Percentiles rank a stretch among this genome's conserved stretches.
Evolutionary conservation across 2,329 filamentous ascomycete species (phyloP).

Genomic region (Fusarium sp.): DNA sequence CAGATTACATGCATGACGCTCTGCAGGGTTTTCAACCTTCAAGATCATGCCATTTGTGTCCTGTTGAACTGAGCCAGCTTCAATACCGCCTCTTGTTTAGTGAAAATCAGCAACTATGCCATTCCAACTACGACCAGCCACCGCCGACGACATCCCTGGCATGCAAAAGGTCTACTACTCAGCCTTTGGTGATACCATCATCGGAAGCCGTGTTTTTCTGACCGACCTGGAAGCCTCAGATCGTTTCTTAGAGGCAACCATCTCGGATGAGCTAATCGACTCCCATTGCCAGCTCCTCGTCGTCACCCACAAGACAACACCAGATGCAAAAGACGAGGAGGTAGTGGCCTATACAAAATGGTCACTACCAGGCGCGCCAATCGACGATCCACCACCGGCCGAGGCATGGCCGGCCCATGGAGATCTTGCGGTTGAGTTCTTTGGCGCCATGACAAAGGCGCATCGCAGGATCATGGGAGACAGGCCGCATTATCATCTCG

Average conservation of each 20-base stretch:
- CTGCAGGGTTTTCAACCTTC: background rate
- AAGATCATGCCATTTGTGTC: background rate
- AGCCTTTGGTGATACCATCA: conserved; percentile 55
- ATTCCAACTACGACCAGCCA: conserved; percentile 53
- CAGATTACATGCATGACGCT: conserved; percentile 4
- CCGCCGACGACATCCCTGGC: conserved; percentile 52
- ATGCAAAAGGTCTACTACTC: conserved; percentile 58
- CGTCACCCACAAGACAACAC: conserved; percentile 48
- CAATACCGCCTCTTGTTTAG: background rate
- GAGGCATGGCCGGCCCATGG: conserved; percentile 55
- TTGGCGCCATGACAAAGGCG: conserved; percentile 50
- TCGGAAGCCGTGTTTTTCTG: conserved; percentile 55
- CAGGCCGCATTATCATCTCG: conserved; percentile 61
- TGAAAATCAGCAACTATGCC: conserved; percentile 34
- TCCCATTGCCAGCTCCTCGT: conserved; percentile 54
- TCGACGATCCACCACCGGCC: conserved; percentile 42
- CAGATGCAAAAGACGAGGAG: conserved; percentile 29
- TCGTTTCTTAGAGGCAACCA: conserved; percentile 51
- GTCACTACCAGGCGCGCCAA: conserved; percentile 49
- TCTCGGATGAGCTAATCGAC: conserved; percentile 55
- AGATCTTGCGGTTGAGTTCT: conserved; percentile 56
- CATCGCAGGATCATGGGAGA: conserved; percentile 54
- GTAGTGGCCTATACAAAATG: conserved; percentile 62
- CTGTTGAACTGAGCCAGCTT: background rate
- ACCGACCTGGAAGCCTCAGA: conserved; percentile 38